These are phyloP conservation scores for Hygrophorus russula DNA, from an alignment of 768 basidiomycete species.

Conservation along the genomic window DNA sequence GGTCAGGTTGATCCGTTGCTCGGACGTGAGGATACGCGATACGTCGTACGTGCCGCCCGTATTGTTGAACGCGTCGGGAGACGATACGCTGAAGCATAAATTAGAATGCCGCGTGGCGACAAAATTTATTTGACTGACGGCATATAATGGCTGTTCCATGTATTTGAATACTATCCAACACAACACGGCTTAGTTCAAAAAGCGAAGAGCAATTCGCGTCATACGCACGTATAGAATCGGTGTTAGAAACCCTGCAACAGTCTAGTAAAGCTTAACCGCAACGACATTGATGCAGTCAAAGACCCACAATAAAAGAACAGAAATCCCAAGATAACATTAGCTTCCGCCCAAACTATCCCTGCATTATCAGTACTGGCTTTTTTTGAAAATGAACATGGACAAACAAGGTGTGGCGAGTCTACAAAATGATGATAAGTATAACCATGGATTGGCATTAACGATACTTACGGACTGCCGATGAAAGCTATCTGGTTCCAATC, in stretches of 20 bases:
- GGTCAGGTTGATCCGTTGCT: conserved; percentile 41
- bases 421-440: no score
- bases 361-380: conserved; percentile 61
- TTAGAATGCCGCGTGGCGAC: no score
- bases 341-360: conserved; percentile 73
- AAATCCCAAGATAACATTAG: conserved; percentile 54
- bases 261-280: conserved; percentile 47
- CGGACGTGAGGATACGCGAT: conserved; percentile 38
- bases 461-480: conserved; percentile 48
- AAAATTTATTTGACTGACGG: conserved; percentile 15
- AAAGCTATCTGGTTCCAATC: conserved; percentile 65
- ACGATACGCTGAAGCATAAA: conserved; percentile 30
- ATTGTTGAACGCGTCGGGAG: conserved; percentile 55
- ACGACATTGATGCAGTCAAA: conserved; percentile 58
- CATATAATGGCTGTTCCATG: conserved; percentile 46
- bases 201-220: neutral
- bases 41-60: conserved; percentile 49
- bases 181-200: neutral
- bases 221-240: conserved; percentile 30
- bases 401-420: no score
- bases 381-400: neutral
- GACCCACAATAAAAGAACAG: conserved; percentile 52
- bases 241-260: conserved; percentile 32
- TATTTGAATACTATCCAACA: conserved; percentile 41
- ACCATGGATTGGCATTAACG: no score